Evolutionary conservation across 805 yeast genomes (phyloP), one percentile per base, ranked within the genome.

Genomic region (Blastobotrys americana): DNA sequence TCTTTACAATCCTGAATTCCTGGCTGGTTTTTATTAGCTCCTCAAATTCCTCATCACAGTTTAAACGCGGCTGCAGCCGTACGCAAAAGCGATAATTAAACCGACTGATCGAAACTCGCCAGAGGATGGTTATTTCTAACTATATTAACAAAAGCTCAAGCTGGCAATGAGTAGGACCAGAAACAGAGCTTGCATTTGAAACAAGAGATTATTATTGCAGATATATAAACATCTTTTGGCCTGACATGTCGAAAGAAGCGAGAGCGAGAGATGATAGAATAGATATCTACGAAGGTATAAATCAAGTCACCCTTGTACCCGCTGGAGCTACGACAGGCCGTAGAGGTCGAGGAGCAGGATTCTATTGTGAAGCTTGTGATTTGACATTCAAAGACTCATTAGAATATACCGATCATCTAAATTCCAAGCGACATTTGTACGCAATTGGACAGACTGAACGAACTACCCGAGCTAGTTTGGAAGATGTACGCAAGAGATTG

Each of bases 391-490:
- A 87, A 57, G 97, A 93, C 59, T 82, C 84, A 45, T 65, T 87
- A 53, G 83, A 87, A 49, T 78, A 80, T 59, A 71, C 86, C 3
- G 94, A 89, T 58, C 97, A 93, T 65, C 67, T 86, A 57, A 87
- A 85, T 57, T 78, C 87, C 31, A 79, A 78, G 28, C 80, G 74
- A 48, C 97, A 68, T 49, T 44, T 63, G 36, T 51, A 57, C 19
- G 53, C 57, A 2, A 54, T 65, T 0, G 70, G 70, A 5, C 59
- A 57, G 42, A 55, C 67, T 19, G 70, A 67, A 35, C 61, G 62
- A 23, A 70, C 66, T 34, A 63, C 63, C 3, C 53, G 61, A 10
- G 71, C 80, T 1, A 69, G 77, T 0, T 50, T 74, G 4, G 73
- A 71, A 9, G 74, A 76, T 37, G 80, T 80, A 20, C 64, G 65